phyloP scores from a whole-genome alignment of 306 rosid genomes.

The Senna tora region DNA sequence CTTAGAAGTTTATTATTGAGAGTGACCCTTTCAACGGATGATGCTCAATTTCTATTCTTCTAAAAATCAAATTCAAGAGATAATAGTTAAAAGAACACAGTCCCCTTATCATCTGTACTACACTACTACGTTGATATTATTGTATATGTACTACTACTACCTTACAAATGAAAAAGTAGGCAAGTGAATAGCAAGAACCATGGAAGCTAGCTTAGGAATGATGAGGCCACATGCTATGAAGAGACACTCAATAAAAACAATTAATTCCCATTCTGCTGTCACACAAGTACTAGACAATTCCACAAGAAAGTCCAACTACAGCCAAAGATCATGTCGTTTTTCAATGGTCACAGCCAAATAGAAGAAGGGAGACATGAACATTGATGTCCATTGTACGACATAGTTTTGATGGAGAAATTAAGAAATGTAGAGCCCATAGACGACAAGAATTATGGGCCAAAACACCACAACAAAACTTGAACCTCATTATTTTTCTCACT shows the following conservation, averaged over 20 bases:
- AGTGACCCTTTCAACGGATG: too few species aligned
- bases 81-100: too few species aligned
- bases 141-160: too few species aligned
- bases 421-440: slow-evolving; percentile 31
- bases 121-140: too few species aligned
- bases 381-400: slow-evolving; percentile 39
- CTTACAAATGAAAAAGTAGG: not conserved
- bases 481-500: not conserved
- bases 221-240: slow-evolving; percentile 36
- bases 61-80: too few species aligned
- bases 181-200: slow-evolving; percentile 34
- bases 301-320: slow-evolving; percentile 34
- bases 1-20: too few species aligned
- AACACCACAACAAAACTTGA: not conserved
- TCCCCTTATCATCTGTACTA: too few species aligned
- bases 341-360: slow-evolving; percentile 17
- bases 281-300: slow-evolving; percentile 27
- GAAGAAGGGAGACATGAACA: slow-evolving; percentile 36
- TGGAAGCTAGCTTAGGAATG: slow-evolving; percentile 24
- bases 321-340: slow-evolving; percentile 30
- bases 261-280: slow-evolving; percentile 8
- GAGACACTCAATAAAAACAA: not conserved
- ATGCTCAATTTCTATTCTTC: too few species aligned
- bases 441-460: not conserved
- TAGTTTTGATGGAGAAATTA: slow-evolving; percentile 36